Base-by-base conservation (phyloP, 306 rosid species). In the Malus sylvestris region DNA sequence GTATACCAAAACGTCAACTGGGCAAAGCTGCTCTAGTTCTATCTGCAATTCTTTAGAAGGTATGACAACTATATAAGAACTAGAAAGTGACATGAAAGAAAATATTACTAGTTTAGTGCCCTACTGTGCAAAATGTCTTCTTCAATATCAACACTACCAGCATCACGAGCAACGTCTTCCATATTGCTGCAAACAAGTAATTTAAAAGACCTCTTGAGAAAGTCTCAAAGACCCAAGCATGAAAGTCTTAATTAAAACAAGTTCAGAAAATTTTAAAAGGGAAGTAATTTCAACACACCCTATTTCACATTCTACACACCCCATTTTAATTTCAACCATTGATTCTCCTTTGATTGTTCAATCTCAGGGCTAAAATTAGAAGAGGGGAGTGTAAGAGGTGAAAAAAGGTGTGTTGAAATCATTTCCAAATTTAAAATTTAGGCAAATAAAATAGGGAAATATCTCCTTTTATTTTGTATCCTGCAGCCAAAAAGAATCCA, bases 101-200 rank as follows among this genome's bases (percentile, higher is more conserved):
- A 74, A 77, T 55, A 51, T 67, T 63, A 67, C 59, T 77, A 71
- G 81, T 78, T 85, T 57, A 66, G 73, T 46, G 81, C 77, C 98
- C 78, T 94, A 94, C 98, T 89, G 60, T 88, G 84, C 81, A 94
- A 85, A 76, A 79, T 72, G 71, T 91, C 93, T 77, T 91, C 98
- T 72, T 92, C 96, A 68, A 94, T 63, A 81, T 94, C 93, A 49
- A 92, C 86, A 73, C 98, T 92, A 32, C 98, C 98, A 79, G 97
- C 97, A 59, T 88, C 93, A 33, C 98, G 97, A 76, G 95, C 82
- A 67, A 90, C 91, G 78, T 94, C 98, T 89, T 94, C 98, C 73
- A 94, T 94, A 81, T 94, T 94, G 86, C 98, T 94, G 93, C 77
- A 82, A 80, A 78, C 81, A 79, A 57, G 79, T 61, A 49, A 27